Conservation (phyloP, 768 basidiomycete genomes). For the Agrocybe praecox region DNA sequence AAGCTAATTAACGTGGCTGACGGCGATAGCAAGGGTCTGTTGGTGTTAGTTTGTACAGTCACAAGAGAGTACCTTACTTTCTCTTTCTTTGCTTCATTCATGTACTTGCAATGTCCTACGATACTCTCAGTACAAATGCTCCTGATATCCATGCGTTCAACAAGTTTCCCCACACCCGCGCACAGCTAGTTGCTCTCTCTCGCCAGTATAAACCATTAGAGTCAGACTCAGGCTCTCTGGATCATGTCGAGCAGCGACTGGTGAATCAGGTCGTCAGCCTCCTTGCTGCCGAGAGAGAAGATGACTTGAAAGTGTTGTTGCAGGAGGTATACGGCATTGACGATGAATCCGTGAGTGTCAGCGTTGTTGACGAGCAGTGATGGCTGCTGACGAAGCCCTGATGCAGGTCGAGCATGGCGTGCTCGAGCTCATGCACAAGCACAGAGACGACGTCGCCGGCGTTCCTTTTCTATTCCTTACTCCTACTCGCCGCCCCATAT, state of each 20-base stretch:
- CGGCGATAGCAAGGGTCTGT: slow-evolving; percentile 15
- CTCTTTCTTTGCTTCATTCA: background rate
- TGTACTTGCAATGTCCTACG: background rate
- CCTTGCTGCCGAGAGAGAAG: slow-evolving; percentile 84
- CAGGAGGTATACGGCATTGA: slow-evolving; percentile 71
- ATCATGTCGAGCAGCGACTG: slow-evolving; percentile 58
- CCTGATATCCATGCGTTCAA: slow-evolving; percentile 11
- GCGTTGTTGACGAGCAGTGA: slow-evolving; percentile 8
- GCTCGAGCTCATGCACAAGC: slow-evolving; percentile 94
- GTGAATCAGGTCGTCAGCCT: slow-evolving; percentile 73
- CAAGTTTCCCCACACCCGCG: slow-evolving; percentile 84
- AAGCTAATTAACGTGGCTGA: background rate
- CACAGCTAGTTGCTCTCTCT: slow-evolving; percentile 74
- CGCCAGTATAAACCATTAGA: slow-evolving; percentile 70
- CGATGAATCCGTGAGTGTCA: slow-evolving; percentile 60
- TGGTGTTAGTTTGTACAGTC: slow-evolving; percentile 20
- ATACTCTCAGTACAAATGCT: slow-evolving; percentile 19
- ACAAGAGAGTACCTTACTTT: background rate
- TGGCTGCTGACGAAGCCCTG: slow-evolving; percentile 14
- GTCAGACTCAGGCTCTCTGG: slow-evolving; percentile 49
- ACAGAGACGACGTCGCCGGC: slow-evolving; percentile 81
- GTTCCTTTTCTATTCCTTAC: slow-evolving; percentile 85
- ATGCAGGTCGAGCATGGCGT: slow-evolving; percentile 82
- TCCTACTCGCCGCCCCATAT: slow-evolving; percentile 76
- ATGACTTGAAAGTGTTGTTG: slow-evolving; percentile 77